Evolutionary conservation across 2,329 filamentous ascomycete genomes (phyloP).

Genomic region (Dothidotthia symphoricarpi): DNA sequence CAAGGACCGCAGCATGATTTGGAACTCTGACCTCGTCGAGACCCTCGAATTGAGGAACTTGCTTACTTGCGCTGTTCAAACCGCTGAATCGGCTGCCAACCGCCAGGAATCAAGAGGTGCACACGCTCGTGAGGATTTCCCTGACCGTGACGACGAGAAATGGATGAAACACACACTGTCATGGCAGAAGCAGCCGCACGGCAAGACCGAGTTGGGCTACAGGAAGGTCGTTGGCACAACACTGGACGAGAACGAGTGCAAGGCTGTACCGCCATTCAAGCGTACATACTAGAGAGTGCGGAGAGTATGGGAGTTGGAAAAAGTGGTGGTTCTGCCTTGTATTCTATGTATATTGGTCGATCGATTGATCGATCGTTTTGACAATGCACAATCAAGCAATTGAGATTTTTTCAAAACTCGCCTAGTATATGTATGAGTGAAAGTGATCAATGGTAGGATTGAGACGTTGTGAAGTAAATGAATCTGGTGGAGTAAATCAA

Average conservation of each 20-base stretch:
- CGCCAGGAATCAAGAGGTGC: conserved; percentile 97
- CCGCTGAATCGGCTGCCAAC: conserved; percentile 83
- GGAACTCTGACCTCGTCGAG: conserved; percentile 97
- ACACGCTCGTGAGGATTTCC: conserved; percentile 94
- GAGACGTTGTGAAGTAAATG: no score
- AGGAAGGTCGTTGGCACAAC: conserved; percentile 78
- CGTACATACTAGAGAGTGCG: conserved; percentile 67
- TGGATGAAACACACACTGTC: conserved; percentile 99
- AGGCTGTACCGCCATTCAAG: conserved; percentile 95
- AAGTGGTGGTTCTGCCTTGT: conserved; percentile 19
- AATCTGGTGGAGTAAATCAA: no score
- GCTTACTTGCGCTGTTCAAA: conserved; percentile 95
- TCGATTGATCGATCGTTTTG: conserved; percentile 12
- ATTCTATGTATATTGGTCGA: conserved; percentile 40
- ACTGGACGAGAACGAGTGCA: conserved; percentile 93
- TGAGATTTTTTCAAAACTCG: background rate
- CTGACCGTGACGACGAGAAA: conserved; percentile 89
- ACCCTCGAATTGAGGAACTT: conserved; percentile 93
- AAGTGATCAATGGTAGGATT: no score
- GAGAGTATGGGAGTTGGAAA: conserved; percentile 3
- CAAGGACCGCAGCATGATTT: conserved; percentile 99
- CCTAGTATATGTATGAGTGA: no score
- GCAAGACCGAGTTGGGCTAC: conserved; percentile 82
- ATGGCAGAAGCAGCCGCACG: conserved; percentile 91
- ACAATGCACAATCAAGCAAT: conserved; percentile 12